Evolutionary conservation across 495 filamentous ascomycete species (phyloP), one percentile per base, ranked within the genome.

Genomic region (Penicillium subrubescens): DNA sequence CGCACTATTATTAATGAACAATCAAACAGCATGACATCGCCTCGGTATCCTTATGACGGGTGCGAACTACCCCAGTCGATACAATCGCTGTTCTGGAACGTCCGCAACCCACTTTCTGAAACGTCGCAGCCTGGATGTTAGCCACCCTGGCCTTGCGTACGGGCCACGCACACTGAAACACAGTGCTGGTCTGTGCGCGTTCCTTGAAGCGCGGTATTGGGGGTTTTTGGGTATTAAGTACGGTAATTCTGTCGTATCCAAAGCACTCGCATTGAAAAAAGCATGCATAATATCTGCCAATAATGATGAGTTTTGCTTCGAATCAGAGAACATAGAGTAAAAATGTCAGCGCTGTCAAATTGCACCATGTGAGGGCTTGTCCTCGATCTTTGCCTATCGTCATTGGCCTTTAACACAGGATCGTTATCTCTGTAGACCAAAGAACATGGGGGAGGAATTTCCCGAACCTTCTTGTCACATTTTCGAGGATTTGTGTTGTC

Each of bases 371-470:
- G 59, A 53, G 33, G 14, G 11, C 57, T 29, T 19, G 52, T 31
- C 41, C 21, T 39, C 23, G 10, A 34, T 8, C 31, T 1, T 11
- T 5, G 15, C 4, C 12, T 43, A 39, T 43, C 48, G 12, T 62
- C 8, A 60, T 66, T 56, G 60, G 48, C 23, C 11, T 8, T 15
- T 7, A 12, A 19, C 23, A 46, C 23, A 27, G 33, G 3, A 48
- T 59, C 41, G 37, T 48, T 37, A 23, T 11, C 50, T 25, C 8
- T 29, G 2, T n/a, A 43, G 35, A 11, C 43, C 19, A 48, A 25
- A 52, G 15, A 64, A 46, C 58, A 63, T 57, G 58, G 61, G 62
- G 50, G 12, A 62, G 35, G 64, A 70, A 67, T 66, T 64, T 61
- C 53, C 46, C 44, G 55, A 54, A 51, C 11, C 25, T 46, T 62